phyloP scores from a whole-genome alignment of 331 rosid species.

The Acacia concinna region DNA sequence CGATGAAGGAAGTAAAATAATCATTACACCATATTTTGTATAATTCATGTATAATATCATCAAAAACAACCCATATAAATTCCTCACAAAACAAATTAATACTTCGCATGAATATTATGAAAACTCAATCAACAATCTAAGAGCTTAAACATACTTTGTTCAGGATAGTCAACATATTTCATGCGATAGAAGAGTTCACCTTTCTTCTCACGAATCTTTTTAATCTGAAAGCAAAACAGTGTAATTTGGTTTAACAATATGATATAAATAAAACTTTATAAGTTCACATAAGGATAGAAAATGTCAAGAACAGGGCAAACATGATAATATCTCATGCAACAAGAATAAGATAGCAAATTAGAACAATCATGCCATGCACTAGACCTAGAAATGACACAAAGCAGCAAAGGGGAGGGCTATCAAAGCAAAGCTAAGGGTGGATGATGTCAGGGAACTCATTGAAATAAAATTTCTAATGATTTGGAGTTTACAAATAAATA shows the following conservation, averaged over 20 bases:
- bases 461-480: not conserved
- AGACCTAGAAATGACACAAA: not conserved
- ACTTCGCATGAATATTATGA: not conserved
- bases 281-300: not conserved
- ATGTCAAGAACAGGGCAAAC: not conserved
- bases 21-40: not conserved
- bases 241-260: constrained; percentile 9
- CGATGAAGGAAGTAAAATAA: not conserved
- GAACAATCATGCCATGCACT: not conserved
- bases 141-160: constrained; percentile 41
- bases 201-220: constrained; percentile 35
- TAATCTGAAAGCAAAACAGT: constrained; percentile 48
- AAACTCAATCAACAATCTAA: not conserved
- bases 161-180: constrained; percentile 75
- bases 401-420: not conserved
- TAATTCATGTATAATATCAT: not conserved
- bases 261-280: not conserved
- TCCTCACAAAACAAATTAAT: constrained; percentile 5
- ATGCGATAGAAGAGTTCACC: constrained; percentile 29
- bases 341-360: not conserved
- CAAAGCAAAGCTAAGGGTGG: not conserved
- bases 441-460: not conserved
- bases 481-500: not conserved
- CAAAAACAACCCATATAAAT: not conserved
- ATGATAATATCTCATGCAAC: not conserved